Conservation (phyloP, 2,329 filamentous ascomycete species). For the Lasiodiplodia sp. region DNA sequence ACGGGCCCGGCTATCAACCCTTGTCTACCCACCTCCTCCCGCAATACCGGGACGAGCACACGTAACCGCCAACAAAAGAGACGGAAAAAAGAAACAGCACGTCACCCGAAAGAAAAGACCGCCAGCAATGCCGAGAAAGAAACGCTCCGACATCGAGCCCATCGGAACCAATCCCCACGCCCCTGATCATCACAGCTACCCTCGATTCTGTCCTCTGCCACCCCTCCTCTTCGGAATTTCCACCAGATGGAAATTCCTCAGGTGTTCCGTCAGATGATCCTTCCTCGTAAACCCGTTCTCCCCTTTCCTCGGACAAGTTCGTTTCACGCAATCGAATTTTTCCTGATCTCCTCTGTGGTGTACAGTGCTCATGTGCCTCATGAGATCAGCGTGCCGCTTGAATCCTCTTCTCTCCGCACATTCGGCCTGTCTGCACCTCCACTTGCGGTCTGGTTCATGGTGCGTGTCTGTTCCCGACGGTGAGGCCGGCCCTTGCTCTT, state of each 20-base stretch:
- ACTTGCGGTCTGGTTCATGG: constrained; percentile 1
- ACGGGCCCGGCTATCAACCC: constrained; percentile 3
- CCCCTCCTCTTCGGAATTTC: constrained; percentile 50
- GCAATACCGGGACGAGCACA: background rate
- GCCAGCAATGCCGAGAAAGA: background rate
- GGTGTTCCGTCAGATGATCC: constrained; percentile 66
- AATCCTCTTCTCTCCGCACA: constrained; percentile 10
- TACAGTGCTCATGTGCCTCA: constrained; percentile 21
- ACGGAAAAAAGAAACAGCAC: background rate
- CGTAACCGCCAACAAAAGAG: background rate
- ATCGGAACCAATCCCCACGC: background rate
- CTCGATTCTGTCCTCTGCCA: background rate
- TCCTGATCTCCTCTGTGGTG: constrained; percentile 11
- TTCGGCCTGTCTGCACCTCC: background rate
- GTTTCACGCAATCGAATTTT: constrained; percentile 4
- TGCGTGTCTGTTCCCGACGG: background rate
- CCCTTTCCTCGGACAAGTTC: constrained; percentile 3
- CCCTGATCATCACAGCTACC: background rate
- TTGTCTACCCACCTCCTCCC: constrained; percentile 15
- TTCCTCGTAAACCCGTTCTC: constrained; percentile 60
- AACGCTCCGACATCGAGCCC: background rate
- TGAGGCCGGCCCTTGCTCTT: background rate
- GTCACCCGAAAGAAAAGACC: background rate
- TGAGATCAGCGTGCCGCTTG: constrained; percentile 21
- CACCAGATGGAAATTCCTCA: constrained; percentile 62